Percentiles rank a stretch among this genome's conserved stretches.
Conservation (phyloP, 2,329 filamentous ascomycete species). For the Aurifilum marmelostoma region DNA sequence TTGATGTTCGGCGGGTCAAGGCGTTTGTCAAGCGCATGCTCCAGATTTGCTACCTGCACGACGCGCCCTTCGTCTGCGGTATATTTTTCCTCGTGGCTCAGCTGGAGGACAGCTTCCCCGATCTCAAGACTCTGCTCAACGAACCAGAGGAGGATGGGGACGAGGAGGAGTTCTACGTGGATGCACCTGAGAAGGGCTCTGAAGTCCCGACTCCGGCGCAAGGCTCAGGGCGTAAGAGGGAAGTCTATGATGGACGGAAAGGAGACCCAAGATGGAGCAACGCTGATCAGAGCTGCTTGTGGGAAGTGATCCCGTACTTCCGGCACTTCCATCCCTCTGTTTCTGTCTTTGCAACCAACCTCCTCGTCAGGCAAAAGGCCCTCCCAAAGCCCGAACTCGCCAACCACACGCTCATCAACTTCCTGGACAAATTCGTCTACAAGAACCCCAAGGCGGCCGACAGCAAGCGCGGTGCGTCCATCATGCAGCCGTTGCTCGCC, state of each 20-base stretch:
- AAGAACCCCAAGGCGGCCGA: conserved; percentile 80
- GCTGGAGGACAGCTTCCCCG: conserved; percentile 77
- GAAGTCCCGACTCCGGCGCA: conserved; percentile 35
- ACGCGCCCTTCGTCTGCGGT: conserved; percentile 89
- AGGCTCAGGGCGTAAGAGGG: conserved; percentile 30
- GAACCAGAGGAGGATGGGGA: conserved; percentile 79
- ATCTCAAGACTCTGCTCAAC: conserved; percentile 75
- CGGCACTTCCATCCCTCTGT: conserved; percentile 94
- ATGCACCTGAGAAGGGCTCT: conserved; percentile 62
- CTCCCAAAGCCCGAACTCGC: conserved; percentile 88
- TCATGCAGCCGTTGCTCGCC: conserved; percentile 87
- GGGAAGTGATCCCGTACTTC: conserved; percentile 81
- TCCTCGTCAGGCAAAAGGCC: conserved; percentile 71
- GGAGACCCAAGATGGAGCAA: conserved; percentile 89
- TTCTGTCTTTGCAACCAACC: conserved; percentile 74
- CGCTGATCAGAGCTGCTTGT: conserved; percentile 89
- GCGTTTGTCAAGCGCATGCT: conserved; percentile 94
- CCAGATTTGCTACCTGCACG: conserved; percentile 84
- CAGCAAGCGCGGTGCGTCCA: conserved; percentile 75
- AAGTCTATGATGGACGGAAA: conserved; percentile 82
- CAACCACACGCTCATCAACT: conserved; percentile 89
- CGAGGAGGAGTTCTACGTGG: conserved; percentile 64
- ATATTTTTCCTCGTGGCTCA: conserved; percentile 89
- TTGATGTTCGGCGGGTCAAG: conserved; percentile 90
- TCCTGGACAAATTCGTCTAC: conserved; percentile 98